These are phyloP conservation scores for Cladorrhinum sp. DNA, from an alignment of 2,329 filamentous ascomycete genomes.

Conservation along the genomic window DNA sequence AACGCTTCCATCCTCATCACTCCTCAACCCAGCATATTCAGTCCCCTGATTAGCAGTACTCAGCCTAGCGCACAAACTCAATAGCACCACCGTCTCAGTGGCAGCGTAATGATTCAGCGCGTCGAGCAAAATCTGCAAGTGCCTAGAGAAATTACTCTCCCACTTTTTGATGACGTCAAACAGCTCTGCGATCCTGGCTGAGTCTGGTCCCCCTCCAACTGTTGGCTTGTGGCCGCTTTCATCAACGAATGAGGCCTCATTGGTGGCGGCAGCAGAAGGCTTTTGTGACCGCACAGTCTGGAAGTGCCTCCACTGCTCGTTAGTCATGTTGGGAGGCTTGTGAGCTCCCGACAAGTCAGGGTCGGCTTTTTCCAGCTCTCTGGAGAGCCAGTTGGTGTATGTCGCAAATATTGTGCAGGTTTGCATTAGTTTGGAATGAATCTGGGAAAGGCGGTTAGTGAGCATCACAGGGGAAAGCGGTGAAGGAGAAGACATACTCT, in stretches of 20 bases:
- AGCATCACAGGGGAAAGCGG: neutral
- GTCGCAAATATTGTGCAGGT: slow-evolving; percentile 92
- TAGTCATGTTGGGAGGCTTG: slow-evolving; percentile 58
- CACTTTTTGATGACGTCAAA: slow-evolving; percentile 87
- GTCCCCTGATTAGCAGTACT: slow-evolving; percentile 79
- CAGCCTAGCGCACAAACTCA: slow-evolving; percentile 80
- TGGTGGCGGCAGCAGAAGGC: slow-evolving; percentile 32
- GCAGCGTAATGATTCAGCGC: slow-evolving; percentile 96
- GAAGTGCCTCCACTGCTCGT: slow-evolving; percentile 59
- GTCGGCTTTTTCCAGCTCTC: slow-evolving; percentile 80
- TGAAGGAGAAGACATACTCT: slow-evolving; percentile 56
- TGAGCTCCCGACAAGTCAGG: slow-evolving; percentile 65
- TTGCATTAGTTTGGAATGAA: slow-evolving; percentile 95
- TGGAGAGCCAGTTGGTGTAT: slow-evolving; percentile 82
- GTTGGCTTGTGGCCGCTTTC: slow-evolving; percentile 29
- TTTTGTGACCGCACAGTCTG: slow-evolving; percentile 47
- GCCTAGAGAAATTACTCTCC: slow-evolving; percentile 87
- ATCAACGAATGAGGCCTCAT: slow-evolving; percentile 37
- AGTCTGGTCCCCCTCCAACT: slow-evolving; percentile 30
- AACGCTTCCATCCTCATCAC: slow-evolving; percentile 51
- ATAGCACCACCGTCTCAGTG: slow-evolving; percentile 90
- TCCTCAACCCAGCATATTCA: slow-evolving; percentile 57
- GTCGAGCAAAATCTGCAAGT: slow-evolving; percentile 90
- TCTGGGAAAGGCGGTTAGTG: slow-evolving; percentile 50
- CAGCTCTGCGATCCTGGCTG: slow-evolving; percentile 65